Conservation (phyloP, 2,329 filamentous ascomycete genomes). For the Colletotrichum camelliae region DNA sequence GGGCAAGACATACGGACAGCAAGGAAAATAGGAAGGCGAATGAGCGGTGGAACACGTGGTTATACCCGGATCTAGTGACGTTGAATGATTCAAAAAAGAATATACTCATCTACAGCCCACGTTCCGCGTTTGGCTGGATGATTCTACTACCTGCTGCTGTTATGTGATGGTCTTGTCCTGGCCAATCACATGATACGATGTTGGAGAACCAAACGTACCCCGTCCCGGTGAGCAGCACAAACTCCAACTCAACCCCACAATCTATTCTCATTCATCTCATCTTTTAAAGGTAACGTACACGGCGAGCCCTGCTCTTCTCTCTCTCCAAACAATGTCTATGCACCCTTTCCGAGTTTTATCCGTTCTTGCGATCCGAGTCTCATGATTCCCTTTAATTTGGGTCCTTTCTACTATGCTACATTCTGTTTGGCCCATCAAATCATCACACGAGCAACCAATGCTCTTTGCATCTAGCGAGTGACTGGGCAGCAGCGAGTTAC, state of each 20-base stretch:
- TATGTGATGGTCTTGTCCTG: neutral
- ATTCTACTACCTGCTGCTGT: neutral
- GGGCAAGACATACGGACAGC: neutral
- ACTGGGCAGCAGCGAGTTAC: neutral
- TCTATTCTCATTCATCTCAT: neutral
- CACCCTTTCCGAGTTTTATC: neutral
- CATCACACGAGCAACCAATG: neutral
- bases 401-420: constrained; percentile 2
- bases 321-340: neutral
- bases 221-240: neutral
- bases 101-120: neutral
- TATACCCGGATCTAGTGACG: neutral
- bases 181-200: neutral
- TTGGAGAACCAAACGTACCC: neutral
- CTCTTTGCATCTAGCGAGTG: constrained; percentile 1
- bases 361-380: neutral
- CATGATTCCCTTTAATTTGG: neutral
- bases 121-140: neutral
- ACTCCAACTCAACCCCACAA: neutral
- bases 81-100: neutral
- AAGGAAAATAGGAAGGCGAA: neutral
- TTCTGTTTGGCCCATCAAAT: neutral
- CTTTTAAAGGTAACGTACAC: neutral
- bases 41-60: neutral
- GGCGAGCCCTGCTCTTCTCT: neutral